Base-by-base conservation (phyloP, 2,329 filamentous ascomycete genomes). In the Raffaelea ambrosiae region DNA sequence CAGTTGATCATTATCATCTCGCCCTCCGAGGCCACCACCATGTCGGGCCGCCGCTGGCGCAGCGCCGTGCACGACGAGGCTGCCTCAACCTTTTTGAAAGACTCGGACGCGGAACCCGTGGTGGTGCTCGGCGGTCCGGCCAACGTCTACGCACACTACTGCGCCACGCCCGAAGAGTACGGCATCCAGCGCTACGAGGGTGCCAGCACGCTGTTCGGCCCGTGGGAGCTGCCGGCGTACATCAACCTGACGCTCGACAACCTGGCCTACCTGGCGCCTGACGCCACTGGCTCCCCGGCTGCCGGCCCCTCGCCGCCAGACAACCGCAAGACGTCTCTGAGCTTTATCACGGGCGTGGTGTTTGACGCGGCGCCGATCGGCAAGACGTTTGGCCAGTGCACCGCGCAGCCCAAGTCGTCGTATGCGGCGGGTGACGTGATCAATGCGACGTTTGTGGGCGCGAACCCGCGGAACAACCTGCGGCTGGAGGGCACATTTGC, bases 81-180 rank as follows among this genome's bases (percentile, higher is more conserved):
- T 5, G 57, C 61, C 1, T 11, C 36, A 16, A 57, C 69, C 1
- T 66, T 76, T 10, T 57, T 67, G 4, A 59, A 58, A n/a, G 57
- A 54, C 5, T 56, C 59, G 8, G 72, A 81, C 2, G 84, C 59
- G 8, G 72, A 81, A 2, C 84, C 86, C 0, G 60, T 88, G n/a
- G 88, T 94, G 3, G 85, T 95, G 1, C 72, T 96, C 1, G 88
- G 90, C 22, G 89, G 87, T 0, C 90, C 91, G 0, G 88, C 88
- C 44, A 97, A 97, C 62, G 89, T 80, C 50, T 97, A 97, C 63
- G 83, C 87, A 3, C 86, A 89, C 65, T 90, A 90, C 65, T 86
- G 88, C 58, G 67, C 84, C 14, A 90, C 88, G 0, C 76, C 82
- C 54, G 85, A 93, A 61, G 88, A 94, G 63, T 94, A 91, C 62